Percentiles rank a stretch among this genome's conserved stretches.
Evolutionary conservation across 257 asterid genomes (phyloP).

Genomic region (Nicotiana sylvestris): DNA sequence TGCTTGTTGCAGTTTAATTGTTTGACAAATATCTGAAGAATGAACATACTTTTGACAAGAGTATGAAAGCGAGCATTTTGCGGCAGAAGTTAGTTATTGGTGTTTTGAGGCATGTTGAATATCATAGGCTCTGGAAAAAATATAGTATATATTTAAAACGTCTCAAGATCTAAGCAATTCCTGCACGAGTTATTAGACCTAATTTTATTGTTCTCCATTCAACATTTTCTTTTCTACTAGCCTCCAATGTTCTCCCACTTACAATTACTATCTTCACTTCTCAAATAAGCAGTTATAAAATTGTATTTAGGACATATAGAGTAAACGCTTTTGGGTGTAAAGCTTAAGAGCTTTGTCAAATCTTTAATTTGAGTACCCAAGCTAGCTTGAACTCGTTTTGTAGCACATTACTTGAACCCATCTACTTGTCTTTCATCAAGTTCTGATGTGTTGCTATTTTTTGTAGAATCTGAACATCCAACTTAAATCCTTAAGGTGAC

Average conservation of each 20-base stretch:
- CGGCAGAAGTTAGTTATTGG: background rate
- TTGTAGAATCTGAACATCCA: background rate
- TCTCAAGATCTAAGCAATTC: background rate
- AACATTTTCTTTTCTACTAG: background rate
- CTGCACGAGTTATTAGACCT: background rate
- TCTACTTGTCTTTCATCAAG: background rate
- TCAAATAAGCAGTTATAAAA: background rate
- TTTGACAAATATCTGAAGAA: background rate
- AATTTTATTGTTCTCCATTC: conserved; percentile 3
- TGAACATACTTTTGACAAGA: background rate
- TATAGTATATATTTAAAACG: background rate
- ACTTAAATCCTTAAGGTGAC: background rate
- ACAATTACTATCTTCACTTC: background rate
- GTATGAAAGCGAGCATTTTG: background rate
- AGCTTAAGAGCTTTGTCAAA: background rate
- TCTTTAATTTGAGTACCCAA: background rate
- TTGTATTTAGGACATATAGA: background rate
- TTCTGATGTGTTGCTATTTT: background rate
- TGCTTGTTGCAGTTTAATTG: background rate
- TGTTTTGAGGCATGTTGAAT: background rate
- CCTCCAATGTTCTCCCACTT: background rate
- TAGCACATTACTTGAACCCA: background rate
- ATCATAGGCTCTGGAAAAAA: background rate
- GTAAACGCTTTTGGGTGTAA: background rate
- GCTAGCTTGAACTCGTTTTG: background rate